phyloP scores from a whole-genome alignment of 176 grass and related monocot species.

The Carex pumila region DNA sequence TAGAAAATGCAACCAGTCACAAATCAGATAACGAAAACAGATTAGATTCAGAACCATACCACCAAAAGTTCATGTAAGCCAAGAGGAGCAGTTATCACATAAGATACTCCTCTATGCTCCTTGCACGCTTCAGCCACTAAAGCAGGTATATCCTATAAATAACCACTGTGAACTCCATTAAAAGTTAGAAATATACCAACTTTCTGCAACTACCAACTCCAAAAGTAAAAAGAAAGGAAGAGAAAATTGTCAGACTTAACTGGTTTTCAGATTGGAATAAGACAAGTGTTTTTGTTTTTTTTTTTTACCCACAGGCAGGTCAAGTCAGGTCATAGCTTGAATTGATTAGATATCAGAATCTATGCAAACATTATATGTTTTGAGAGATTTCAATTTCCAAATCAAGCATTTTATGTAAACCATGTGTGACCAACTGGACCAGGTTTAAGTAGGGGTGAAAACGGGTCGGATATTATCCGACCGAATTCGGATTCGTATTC shows the following conservation, averaged over 20 bases:
- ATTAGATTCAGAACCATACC: slow-evolving; percentile 34
- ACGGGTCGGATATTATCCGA: too few species aligned
- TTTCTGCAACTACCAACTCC: background rate
- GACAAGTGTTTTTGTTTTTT: too few species aligned
- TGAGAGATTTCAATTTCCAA: background rate
- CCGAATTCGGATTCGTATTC: too few species aligned
- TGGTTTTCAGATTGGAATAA: background rate
- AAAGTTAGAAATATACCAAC: background rate
- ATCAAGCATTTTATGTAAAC: background rate
- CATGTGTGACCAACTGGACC: background rate
- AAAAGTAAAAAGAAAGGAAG: background rate
- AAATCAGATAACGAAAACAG: background rate
- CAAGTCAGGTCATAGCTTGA: background rate
- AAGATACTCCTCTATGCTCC: slow-evolving; percentile 62
- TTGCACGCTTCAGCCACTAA: slow-evolving; percentile 62
- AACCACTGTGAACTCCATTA: slow-evolving; percentile 2
- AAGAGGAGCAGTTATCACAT: slow-evolving; percentile 74
- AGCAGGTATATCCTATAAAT: slow-evolving; percentile 71
- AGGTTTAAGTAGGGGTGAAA: too few species aligned
- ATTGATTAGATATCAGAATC: background rate
- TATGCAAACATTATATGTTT: background rate
- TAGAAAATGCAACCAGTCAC: background rate
- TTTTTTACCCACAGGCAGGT: background rate
- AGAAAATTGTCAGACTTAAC: background rate
- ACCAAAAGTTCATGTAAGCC: slow-evolving; percentile 93